Evolutionary conservation across 306 rosid species (phyloP), one percentile per base, ranked within the genome.

Genomic region (Fagus sylvatica): DNA sequence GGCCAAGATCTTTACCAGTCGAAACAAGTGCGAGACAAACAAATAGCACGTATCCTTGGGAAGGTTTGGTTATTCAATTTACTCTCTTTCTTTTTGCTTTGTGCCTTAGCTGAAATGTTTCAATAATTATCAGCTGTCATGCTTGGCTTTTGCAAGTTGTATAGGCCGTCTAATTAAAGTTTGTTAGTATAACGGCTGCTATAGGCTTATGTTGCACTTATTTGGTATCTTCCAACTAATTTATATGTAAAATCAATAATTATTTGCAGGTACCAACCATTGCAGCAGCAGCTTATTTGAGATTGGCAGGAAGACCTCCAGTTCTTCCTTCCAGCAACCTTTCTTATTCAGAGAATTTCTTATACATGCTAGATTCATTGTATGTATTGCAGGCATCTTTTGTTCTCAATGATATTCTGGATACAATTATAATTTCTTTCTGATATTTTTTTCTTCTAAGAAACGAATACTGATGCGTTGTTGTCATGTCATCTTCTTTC

Each of bases 321-420:
- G 96, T 93, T 84, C 96, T 93, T 72, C 98, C 98, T 72, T 89
- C 98, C 22, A 91, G 79, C 85, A 83, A 78, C 70, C 94, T 91
- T 74, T 91, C 98, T 56, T 93, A 89, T 84, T 78, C 98, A 0
- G 97, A 93, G 84, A 93, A 91, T 82, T 89, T 93, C 84, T 78
- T 93, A 48, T 93, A 93, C 93, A 93, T 93, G 98, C 97, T 93
- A 57, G 98, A 93, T 82, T 93, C 98, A 68, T 59, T 89, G 98
- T 93, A 91, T 5, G 94, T 84, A 74, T 16, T 37, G 46, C 53
- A 7, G n/a, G 6, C 41, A 61, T 74, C 33, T 66, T 19, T 61
- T 36, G 11, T 60, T 41, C 41, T 60, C 72, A 69, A 12, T 16
- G 46, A 57, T 73, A 64, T 74, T 53, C 54, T 62, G 59, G 37